phyloP scores from a whole-genome alignment of 371 early-diverging fungal species.

The Mucor ambiguus region DNA sequence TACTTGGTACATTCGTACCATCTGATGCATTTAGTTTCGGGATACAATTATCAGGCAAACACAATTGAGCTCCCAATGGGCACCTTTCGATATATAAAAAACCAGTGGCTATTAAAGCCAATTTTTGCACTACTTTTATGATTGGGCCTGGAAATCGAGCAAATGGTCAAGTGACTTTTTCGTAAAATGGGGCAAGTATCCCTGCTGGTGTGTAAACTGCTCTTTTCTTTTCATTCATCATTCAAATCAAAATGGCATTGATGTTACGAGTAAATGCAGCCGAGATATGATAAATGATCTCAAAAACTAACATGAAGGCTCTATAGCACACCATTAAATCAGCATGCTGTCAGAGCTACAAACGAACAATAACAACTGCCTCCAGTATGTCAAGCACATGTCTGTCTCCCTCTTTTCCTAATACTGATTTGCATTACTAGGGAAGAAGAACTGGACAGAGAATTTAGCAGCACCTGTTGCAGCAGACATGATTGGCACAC shows the following conservation, averaged over 20 bases:
- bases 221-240: neutral
- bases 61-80: too few species aligned
- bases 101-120: too few species aligned
- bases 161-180: neutral
- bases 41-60: too few species aligned
- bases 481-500: conserved; percentile 67
- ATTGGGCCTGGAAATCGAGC: too few species aligned
- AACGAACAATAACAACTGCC: neutral
- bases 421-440: neutral
- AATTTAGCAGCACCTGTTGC: conserved; percentile 35
- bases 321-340: neutral
- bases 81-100: too few species aligned
- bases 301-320: neutral
- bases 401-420: neutral
- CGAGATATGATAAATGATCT: neutral
- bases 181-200: neutral
- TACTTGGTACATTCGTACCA: too few species aligned
- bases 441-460: conserved; percentile 9
- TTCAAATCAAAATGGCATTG: neutral
- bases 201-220: neutral
- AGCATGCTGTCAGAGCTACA: neutral
- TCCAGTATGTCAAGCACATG: neutral
- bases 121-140: too few species aligned
- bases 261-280: neutral
- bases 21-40: too few species aligned